These are phyloP conservation scores for Porphyra umbilicalis DNA, from an alignment of 31 red algal genomes.

Conservation along the genomic window DNA sequence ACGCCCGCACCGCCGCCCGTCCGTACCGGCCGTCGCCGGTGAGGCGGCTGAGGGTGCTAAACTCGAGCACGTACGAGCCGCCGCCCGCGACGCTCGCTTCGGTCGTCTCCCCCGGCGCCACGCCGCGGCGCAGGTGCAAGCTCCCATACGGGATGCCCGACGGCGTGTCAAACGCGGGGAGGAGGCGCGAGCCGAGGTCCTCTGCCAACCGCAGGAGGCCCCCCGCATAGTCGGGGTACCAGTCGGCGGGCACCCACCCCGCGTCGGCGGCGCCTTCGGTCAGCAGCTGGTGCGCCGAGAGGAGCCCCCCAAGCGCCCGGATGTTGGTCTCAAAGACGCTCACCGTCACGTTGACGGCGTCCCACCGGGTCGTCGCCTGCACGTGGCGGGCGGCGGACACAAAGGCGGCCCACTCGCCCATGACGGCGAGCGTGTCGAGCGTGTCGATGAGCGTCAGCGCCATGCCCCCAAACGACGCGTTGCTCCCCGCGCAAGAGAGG, in stretches of 20 bases:
- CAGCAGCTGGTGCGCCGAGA: conserved; percentile 46
- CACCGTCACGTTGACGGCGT: conserved; percentile 21
- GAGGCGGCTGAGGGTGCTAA: conserved; percentile 34
- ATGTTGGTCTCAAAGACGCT: conserved; percentile 72
- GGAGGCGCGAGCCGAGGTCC: conserved; percentile 30
- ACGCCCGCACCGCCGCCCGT: conserved; percentile 13
- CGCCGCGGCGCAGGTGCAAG: conserved; percentile 23
- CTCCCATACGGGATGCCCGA: conserved; percentile 33
- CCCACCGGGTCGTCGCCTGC: not conserved
- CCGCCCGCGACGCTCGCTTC: conserved; percentile 38
- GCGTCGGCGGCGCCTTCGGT: conserved; percentile 6
- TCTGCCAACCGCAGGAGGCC: conserved; percentile 31
- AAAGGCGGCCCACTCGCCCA: conserved; percentile 21
- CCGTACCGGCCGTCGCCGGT: conserved; percentile 10
- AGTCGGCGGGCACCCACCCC: conserved; percentile 5
- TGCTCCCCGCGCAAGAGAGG: conserved; percentile 21
- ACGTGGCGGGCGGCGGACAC: conserved; percentile 17
- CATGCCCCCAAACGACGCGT: conserved; percentile 28
- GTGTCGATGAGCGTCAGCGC: conserved; percentile 55
- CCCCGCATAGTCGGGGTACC: conserved; percentile 24
- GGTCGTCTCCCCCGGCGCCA: conserved; percentile 15
- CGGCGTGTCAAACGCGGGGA: conserved; percentile 36
- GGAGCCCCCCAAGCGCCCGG: conserved; percentile 47
- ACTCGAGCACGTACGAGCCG: conserved; percentile 42
- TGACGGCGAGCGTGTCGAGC: conserved; percentile 46